Evolutionary conservation across 331 rosid species (phyloP).

Genomic region (Quercus phellos): DNA sequence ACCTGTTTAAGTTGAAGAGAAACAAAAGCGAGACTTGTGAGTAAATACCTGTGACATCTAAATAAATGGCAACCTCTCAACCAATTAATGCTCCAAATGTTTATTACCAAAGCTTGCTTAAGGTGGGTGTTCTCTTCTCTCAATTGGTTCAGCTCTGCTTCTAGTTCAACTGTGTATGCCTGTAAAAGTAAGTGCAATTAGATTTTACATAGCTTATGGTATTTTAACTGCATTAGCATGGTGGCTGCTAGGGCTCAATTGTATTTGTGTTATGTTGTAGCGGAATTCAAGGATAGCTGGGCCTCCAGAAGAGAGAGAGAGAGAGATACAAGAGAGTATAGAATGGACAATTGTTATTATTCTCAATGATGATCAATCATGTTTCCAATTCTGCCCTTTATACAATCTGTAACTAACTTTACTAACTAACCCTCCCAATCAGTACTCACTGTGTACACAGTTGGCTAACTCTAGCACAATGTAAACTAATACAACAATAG

Average conservation of each 20-base stretch:
- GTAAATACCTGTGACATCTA: not conserved
- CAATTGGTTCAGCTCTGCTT: conserved; percentile 77
- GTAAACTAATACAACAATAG: too few species aligned
- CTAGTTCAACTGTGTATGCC: conserved; percentile 92
- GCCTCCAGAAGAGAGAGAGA: too few species aligned
- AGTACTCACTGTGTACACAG: too few species aligned
- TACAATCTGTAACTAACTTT: too few species aligned
- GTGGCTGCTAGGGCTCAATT: not conserved
- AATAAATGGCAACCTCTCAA: not conserved
- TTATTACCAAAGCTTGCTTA: conserved; percentile 69
- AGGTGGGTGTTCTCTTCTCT: conserved; percentile 67
- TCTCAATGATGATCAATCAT: too few species aligned
- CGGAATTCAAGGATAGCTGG: too few species aligned
- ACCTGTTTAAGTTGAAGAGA: conserved; percentile 34
- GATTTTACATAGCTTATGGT: not conserved
- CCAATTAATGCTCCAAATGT: not conserved
- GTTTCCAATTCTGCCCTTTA: too few species aligned
- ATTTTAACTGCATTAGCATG: not conserved
- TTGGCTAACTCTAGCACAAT: too few species aligned
- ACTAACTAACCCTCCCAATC: too few species aligned
- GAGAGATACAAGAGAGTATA: too few species aligned
- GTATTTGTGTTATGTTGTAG: too few species aligned
- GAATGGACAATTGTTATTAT: too few species aligned
- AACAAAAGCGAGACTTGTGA: conserved; percentile 20
- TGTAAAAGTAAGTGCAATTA: conserved; percentile 13